A percentile compares a stretch with the other conserved stretches of the same genome.
phyloP scores from a whole-genome alignment of 2,329 filamentous ascomycete genomes.

The Niveomyces coronatus region DNA sequence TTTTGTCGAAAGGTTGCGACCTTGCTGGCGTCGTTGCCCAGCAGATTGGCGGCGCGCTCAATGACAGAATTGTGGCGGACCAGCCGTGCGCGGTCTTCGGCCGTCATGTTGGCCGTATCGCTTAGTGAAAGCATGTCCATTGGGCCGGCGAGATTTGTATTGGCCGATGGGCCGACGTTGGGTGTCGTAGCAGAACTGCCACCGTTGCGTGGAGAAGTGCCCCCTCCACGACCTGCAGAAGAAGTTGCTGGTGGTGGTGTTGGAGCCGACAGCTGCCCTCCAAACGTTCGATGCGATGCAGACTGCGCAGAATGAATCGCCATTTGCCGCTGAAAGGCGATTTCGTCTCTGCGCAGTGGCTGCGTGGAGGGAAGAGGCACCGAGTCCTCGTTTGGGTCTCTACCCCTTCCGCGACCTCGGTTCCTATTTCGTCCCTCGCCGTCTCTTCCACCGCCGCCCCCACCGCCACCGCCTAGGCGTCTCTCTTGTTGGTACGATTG shows the following conservation, averaged over 20 bases:
- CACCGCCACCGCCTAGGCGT: conserved; percentile 36
- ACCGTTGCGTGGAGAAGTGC: conserved; percentile 12
- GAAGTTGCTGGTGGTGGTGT: conserved; percentile 17
- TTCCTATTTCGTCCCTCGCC: conserved; percentile 27
- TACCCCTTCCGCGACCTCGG: conserved; percentile 46
- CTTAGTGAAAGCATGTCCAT: conserved; percentile 42
- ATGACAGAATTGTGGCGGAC: conserved; percentile 76
- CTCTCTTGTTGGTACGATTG: conserved; percentile 57
- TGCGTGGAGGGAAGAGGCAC: conserved; percentile 68
- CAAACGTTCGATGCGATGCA: conserved; percentile 69
- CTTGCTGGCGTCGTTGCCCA: conserved; percentile 67
- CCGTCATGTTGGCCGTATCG: conserved; percentile 45
- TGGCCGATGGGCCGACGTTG: conserved; percentile 14
- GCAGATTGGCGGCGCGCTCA: conserved; percentile 71
- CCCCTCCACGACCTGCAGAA: conserved; percentile 13
- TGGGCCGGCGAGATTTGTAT: conserved; percentile 19
- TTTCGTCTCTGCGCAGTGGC: conserved; percentile 71
- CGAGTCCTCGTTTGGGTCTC: conserved; percentile 79
- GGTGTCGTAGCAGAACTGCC: conserved; percentile 14
- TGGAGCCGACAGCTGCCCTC: conserved; percentile 59
- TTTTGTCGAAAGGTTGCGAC: conserved; percentile 66
- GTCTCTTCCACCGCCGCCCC: conserved; percentile 27
- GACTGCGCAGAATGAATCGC: conserved; percentile 84
- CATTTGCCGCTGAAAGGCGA: conserved; percentile 86
- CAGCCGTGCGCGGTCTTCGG: conserved; percentile 71